A percentile compares a stretch with the other conserved stretches of the same genome.
phyloP scores from a whole-genome alignment of 2,329 filamentous ascomycete genomes.

The Xylaria sp. region DNA sequence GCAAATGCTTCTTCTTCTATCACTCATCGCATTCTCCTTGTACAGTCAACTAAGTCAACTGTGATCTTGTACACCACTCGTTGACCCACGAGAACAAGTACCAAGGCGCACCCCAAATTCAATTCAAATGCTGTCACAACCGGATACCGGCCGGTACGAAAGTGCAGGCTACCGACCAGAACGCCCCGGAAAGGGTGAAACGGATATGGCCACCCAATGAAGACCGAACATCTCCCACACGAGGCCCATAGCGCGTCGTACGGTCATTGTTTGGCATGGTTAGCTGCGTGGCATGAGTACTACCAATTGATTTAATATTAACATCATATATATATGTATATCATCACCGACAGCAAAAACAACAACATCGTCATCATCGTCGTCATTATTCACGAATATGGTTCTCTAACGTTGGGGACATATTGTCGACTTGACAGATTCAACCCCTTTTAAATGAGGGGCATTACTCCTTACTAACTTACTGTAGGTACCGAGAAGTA shows the following conservation, averaged over 20 bases:
- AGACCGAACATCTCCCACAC: not conserved
- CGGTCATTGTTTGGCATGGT: not conserved
- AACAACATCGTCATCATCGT: too few species aligned
- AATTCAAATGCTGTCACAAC: too few species aligned
- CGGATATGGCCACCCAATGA: not conserved
- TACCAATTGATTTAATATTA: constrained; percentile 23
- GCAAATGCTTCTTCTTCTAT: too few species aligned
- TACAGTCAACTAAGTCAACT: too few species aligned
- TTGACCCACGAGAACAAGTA: too few species aligned
- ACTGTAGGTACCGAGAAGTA: too few species aligned
- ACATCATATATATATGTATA: not conserved
- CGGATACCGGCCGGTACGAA: constrained; percentile 27
- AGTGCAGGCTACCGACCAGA: constrained; percentile 22
- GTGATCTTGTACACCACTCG: too few species aligned
- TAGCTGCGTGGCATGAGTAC: constrained; percentile 14
- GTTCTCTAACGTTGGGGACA: not conserved
- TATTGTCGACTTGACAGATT: not conserved
- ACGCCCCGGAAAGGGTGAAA: not conserved
- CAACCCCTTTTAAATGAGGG: not conserved
- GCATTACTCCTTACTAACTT: too few species aligned
- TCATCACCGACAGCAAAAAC: too few species aligned
- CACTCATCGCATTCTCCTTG: too few species aligned
- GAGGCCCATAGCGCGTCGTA: constrained; percentile 14
- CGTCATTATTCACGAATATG: too few species aligned
- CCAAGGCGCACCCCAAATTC: too few species aligned